Conservation (phyloP, 208 protist genomes). For the Entamoeba nuttalli region DNA sequence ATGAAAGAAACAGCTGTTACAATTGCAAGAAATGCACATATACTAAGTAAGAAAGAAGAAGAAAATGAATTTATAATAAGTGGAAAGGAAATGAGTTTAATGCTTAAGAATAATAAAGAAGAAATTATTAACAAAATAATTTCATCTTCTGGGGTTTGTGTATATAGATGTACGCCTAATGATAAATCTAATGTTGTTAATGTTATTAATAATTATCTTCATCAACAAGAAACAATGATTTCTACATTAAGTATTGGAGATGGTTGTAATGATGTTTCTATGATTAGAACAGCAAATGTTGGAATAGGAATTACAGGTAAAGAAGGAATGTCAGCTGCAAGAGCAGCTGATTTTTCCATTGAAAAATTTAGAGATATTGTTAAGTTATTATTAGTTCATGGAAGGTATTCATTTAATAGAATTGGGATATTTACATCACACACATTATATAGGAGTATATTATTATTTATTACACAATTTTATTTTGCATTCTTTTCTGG, state of each 20-base stretch:
- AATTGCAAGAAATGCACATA: no score
- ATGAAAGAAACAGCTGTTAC: conserved; percentile 28
- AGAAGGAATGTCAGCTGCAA: conserved; percentile 84
- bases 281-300: conserved; percentile 58
- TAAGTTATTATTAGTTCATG: conserved; percentile 60
- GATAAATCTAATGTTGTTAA: no score
- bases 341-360: conserved; percentile 90
- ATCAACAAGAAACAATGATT: no score
- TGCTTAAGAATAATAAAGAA: no score
- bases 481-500: neutral
- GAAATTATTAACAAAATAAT: no score
- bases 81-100: no score
- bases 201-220: no score
- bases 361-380: conserved; percentile 70
- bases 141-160: no score
- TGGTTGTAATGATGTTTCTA: conserved; percentile 89
- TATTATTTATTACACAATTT: conserved; percentile 8
- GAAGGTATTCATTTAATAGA: conserved; percentile 27
- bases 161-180: no score
- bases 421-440: neutral
- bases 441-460: conserved; percentile 14
- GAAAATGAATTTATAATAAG: no score
- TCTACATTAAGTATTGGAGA: conserved; percentile 78
- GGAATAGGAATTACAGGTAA: conserved; percentile 70
- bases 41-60: no score